phyloP scores from a whole-genome alignment of 2,329 filamentous ascomycete genomes.

The Knufia petricola region DNA sequence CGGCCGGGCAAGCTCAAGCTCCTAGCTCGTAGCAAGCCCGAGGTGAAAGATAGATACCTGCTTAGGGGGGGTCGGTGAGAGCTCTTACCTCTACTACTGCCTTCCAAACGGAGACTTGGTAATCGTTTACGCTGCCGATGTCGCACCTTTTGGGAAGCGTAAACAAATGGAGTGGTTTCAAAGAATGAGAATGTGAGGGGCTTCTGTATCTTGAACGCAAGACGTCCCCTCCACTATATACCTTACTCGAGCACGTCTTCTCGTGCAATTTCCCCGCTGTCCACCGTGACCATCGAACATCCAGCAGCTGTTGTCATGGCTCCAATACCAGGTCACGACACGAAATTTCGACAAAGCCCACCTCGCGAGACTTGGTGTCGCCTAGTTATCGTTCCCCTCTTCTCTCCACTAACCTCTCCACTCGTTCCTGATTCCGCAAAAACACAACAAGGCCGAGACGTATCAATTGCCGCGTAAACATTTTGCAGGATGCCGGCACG shows the following conservation, averaged over 20 bases:
- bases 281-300: background rate
- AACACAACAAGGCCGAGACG: background rate
- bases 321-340: constrained; percentile 1
- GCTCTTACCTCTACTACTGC: background rate
- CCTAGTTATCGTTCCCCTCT: constrained; percentile 2
- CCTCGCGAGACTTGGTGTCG: constrained; percentile 5
- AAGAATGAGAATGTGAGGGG: background rate
- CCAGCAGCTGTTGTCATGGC: background rate
- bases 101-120: background rate
- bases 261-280: background rate
- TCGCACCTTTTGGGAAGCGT: background rate
- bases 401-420: constrained; percentile 4
- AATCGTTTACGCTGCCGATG: constrained; percentile 2
- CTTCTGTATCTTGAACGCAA: background rate
- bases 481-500: background rate
- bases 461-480: background rate
- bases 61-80: background rate
- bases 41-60: background rate
- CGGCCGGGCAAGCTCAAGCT: too few relatives aligned
- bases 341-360: background rate
- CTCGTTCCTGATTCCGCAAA: background rate
- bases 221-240: constrained; percentile 8
- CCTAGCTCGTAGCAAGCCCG: too few relatives aligned
- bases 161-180: background rate
- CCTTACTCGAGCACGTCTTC: background rate